Evolutionary conservation across 352 stramenopile genomes (phyloP).

Genomic region (Phytophthora colocasiae): DNA sequence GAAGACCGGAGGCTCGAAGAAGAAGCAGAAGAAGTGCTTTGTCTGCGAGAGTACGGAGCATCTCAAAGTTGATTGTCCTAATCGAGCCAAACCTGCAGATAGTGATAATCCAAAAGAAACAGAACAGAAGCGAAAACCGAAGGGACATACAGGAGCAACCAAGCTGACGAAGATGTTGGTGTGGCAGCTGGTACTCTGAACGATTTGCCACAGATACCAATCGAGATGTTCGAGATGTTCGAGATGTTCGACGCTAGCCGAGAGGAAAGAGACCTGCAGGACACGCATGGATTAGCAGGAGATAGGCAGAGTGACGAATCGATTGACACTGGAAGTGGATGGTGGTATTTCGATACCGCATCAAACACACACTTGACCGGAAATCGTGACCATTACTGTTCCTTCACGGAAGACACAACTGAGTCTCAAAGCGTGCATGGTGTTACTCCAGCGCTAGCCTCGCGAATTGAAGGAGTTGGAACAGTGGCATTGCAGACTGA

Average conservation of each 20-base stretch:
- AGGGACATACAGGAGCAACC: not conserved
- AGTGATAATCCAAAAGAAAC: not conserved
- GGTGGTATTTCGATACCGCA: constrained; percentile 4
- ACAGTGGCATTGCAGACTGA: not conserved
- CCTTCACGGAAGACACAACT: constrained; percentile 3
- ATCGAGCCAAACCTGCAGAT: not conserved
- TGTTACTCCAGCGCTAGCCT: not conserved
- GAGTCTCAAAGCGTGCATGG: not conserved
- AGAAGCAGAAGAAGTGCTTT: constrained; percentile 3
- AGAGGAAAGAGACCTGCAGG: too few relatives aligned
- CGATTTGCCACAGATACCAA: too few relatives aligned
- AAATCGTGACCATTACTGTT: too few relatives aligned
- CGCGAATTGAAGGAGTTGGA: constrained; percentile 2
- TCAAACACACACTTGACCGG: not conserved
- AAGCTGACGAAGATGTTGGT: too few relatives aligned
- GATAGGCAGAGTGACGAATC: too few relatives aligned
- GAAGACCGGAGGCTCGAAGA: not conserved
- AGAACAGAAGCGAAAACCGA: constrained; percentile 2
- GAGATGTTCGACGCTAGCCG: too few relatives aligned
- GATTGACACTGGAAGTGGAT: not conserved
- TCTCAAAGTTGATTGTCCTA: constrained; percentile 5
- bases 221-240: too few relatives aligned
- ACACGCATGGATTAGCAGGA: too few relatives aligned
- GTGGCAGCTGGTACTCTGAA: too few relatives aligned
- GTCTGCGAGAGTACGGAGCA: constrained; percentile 8